phyloP scores from a whole-genome alignment of 768 basidiomycete species.

The Tephrocybe sp. region DNA sequence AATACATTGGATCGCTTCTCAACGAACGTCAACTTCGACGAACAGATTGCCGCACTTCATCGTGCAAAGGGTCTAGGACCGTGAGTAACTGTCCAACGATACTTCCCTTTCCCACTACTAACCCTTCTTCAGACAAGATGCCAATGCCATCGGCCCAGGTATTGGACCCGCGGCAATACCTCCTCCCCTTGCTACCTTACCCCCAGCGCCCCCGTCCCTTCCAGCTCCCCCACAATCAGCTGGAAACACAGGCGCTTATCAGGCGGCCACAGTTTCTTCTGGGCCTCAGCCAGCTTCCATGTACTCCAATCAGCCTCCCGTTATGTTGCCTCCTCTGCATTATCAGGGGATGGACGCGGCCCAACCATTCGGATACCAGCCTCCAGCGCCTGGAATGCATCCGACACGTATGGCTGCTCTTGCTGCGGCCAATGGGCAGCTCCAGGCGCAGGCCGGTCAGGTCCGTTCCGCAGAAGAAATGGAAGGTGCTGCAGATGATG shows the following conservation, averaged over 20 bases:
- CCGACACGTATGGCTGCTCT: constrained; percentile 63
- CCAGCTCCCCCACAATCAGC: constrained; percentile 65
- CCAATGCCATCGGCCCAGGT: constrained; percentile 80
- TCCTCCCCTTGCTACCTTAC: constrained; percentile 60
- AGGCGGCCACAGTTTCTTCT: constrained; percentile 85
- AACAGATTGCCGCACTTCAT: constrained; percentile 97
- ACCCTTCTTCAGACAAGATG: constrained; percentile 54
- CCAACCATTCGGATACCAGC: constrained; percentile 79
- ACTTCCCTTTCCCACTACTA: constrained; percentile 3
- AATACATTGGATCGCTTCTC: constrained; percentile 93
- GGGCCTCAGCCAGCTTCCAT: constrained; percentile 88
- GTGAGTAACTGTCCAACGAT: constrained; percentile 45
- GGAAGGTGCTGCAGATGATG: constrained; percentile 60
- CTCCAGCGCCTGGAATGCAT: constrained; percentile 65
- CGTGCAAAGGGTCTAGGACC: constrained; percentile 87
- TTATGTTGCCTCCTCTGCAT: constrained; percentile 83
- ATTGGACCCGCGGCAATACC: constrained; percentile 81
- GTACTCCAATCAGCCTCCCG: constrained; percentile 54
- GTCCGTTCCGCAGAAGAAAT: constrained; percentile 81
- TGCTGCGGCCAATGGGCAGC: constrained; percentile 46
- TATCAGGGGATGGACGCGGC: constrained; percentile 77
- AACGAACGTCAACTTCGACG: constrained; percentile 90
- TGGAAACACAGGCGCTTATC: constrained; percentile 50
- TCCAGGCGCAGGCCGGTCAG: constrained; percentile 62
- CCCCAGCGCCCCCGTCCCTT: constrained; percentile 68